Evolutionary conservation across 768 basidiomycete species (phyloP), one percentile per base, ranked within the genome.

Genomic region (Lactifluus echinatus): DNA sequence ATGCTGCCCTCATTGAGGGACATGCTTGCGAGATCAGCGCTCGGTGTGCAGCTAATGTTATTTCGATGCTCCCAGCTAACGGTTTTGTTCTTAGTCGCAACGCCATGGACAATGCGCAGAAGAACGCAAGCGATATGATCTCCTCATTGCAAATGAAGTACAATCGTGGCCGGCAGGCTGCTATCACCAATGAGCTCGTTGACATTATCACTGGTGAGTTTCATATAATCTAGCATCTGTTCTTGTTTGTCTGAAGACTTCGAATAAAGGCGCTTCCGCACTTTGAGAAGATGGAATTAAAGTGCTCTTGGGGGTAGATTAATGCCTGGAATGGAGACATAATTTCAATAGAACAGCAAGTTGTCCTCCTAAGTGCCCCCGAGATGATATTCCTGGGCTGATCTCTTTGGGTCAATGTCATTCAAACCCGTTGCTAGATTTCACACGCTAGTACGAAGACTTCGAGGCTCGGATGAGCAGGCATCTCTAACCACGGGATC

Each of bases 21-120:
- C 93, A 97, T 71, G 95, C 95, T 50, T 93, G 94, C 66, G 95
- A 97, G 74, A 87, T 87, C 69, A 90, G 86, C 64, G 85, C 90
- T 67, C 89, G 88, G 90, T 92, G 72, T 34, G 68, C 34, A 23
- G 7, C 57, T 47, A 45, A 44, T 40, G 8, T 36, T 29, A 40
- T 55, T 56, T 10, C 24, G 26, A 46, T n/a, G 28, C 10, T 23
- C 8, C 26, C 15, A 5, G 12, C 39, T 54, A 26, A 53, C 24
- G 8, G 14, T 36, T n/a, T 49, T 29, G 51, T 61, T 56, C 63
- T 63, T 50, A 85, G 95, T 72, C 87, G 95, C 65, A 97, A 95
- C 65, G 96, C 96, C 67, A 99, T 99, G 96, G 96, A 98, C 82
- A 98, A 93, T 69, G 95, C 95, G 47, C 93, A 94, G 64, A 99